Base-by-base conservation (phyloP, 345 rosid genomes). In the Dimocarpus longan region DNA sequence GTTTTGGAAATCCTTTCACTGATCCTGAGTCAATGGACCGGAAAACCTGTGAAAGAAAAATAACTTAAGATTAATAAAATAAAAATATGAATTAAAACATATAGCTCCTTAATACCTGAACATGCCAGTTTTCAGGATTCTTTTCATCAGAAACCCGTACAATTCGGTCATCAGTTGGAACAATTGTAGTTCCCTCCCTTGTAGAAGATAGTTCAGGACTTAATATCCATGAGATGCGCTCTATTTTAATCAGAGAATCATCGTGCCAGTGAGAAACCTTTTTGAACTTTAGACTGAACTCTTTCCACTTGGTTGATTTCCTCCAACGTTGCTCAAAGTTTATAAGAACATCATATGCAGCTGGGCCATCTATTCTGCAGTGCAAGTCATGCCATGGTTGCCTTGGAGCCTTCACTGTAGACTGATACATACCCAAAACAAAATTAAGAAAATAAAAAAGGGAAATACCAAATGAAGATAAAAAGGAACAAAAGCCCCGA, bases 261-360 rank as follows among this genome's bases (percentile, higher is more conserved):
- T 95, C 97, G 64, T 82, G 85, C 95, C 93, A 95, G 77, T 77
- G 93, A 75, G 85, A 72, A 87, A 82, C 87, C 65, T 84, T 90
- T 86, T 86, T 90, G 8, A 93, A 80, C 84, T 82, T 80, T 56
- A 90, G 86, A 78, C 90, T 85, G 76, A 92, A 88, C 78, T 93
- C 99, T 69, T 70, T 91, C 93, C 94, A 92, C 76, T 79, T 87
- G 63, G 98, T 90, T 78, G 97, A 90, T 85, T 87, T 91, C 80
- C 88, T 92, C 99, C 99, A 93, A 40, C 98, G 91, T 81, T 95
- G 99, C 89, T 95, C 99, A 81, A 95, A 95, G 90, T 95, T 95
- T 73, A 89, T 92, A 80, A 95, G 97, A 77, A 92, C 91, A 76
- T 95, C 98, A 85, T 93, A 95, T 60, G 95, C 98, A 44, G 98